phyloP scores from a whole-genome alignment of 73 alveolate genomes.

The Paraurostyla sp. region DNA sequence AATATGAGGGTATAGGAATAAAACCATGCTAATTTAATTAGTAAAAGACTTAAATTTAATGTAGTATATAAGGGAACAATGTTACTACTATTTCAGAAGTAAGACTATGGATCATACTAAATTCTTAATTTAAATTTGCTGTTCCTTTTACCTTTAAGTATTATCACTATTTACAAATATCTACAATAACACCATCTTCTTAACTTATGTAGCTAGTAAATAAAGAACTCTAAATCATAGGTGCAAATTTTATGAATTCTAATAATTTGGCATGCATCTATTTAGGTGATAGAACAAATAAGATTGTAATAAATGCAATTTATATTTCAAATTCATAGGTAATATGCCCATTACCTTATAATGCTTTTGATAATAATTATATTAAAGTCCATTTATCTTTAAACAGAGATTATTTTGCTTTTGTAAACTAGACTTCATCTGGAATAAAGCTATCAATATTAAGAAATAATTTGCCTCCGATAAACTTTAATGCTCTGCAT shows the following conservation, averaged over 20 bases:
- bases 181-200: neutral
- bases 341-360: neutral
- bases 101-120: constrained; percentile 2
- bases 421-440: neutral
- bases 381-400: neutral
- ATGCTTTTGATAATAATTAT: neutral
- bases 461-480: neutral
- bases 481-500: constrained; percentile 9
- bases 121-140: neutral
- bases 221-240: neutral
- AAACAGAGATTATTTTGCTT: neutral
- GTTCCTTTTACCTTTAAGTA: neutral
- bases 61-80: neutral
- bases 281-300: neutral
- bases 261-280: neutral
- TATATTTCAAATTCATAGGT: neutral
- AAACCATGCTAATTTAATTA: neutral
- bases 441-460: neutral
- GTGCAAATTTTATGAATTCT: neutral
- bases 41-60: neutral
- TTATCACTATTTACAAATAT: neutral
- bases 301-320: neutral
- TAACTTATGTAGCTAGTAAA: neutral
- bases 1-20: neutral
- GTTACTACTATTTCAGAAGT: neutral